Evolutionary conservation across 441 rosid species (phyloP), one percentile per base, ranked within the genome.

Genomic region (Gossypium gossypioides): DNA sequence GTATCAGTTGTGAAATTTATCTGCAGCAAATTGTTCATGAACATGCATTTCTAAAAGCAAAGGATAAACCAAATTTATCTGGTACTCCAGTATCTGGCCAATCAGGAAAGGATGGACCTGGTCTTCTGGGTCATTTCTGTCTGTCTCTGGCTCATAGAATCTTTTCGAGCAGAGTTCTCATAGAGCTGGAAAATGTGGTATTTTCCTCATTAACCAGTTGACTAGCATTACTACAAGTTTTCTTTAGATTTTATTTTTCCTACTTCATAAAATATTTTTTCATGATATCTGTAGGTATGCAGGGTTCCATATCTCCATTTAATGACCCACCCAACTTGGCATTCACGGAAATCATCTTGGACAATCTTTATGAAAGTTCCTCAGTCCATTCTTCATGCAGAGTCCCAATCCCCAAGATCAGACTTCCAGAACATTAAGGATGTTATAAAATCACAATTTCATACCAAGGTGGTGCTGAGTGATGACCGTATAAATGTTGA

Each of bases 321-420:
- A 82, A 81, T 86, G 81, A 90, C 96, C 68, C 95, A 94, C 82
- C 96, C 97, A 25, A 85, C 97, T 64, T 91, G 98, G 98, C 85
- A 89, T 84, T 91, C 96, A 66, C 86, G 96, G 74, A 82, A 86
- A 76, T 94, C 98, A 55, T 90, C 98, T 55, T 90, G 98, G 97
- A 89, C 96, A 51, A 81, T 94, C 81, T 84, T 78, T 66, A 81
- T 89, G 91, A 85, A 83, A 74, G 85, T 91, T 75, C 96, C 97
- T 59, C 89, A 81, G 66, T 90, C 95, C 70, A 81, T 88, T 71
- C 90, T 87, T 77, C 84, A 82, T 19, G 83, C 84, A 64, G 84
- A 76, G 18, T 77, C 83, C 59, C 88, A 78, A 64, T 60, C 72
- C 4, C 80, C 67, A 32, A 69, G 80, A 69, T 72, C 75, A 12